phyloP scores from a whole-genome alignment of 2,329 filamentous ascomycete genomes.

The Seiridium cupressi region DNA sequence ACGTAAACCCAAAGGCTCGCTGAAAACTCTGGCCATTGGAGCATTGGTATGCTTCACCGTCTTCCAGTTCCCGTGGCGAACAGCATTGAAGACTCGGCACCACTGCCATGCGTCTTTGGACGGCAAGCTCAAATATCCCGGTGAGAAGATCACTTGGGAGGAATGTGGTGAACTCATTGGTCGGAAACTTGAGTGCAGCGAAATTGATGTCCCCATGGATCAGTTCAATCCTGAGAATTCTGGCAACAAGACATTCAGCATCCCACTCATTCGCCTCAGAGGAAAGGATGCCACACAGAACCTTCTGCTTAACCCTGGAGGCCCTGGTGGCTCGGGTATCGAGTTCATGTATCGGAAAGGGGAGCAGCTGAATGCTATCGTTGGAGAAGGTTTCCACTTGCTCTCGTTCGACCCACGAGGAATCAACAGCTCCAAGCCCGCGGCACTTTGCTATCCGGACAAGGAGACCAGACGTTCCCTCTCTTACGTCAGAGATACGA shows the following conservation, averaged over 20 bases:
- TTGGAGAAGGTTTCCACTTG: constrained; percentile 34
- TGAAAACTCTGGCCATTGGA: not conserved
- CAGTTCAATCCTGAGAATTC: constrained; percentile 36
- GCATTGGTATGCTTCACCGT: not conserved
- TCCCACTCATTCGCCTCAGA: constrained; percentile 44
- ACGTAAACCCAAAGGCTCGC: too few species aligned
- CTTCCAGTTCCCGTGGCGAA: not conserved
- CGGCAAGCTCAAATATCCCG: constrained; percentile 20
- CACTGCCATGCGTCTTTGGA: not conserved
- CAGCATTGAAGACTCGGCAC: not conserved
- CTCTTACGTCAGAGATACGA: constrained; percentile 13
- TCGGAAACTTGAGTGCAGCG: constrained; percentile 38
- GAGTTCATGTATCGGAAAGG: constrained; percentile 28
- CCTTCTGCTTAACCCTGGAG: constrained; percentile 41
- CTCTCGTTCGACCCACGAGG: constrained; percentile 43
- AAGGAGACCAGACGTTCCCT: not conserved
- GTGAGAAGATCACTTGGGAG: constrained; percentile 37
- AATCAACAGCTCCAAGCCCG: constrained; percentile 36
- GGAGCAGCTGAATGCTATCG: constrained; percentile 31
- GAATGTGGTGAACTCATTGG: constrained; percentile 35
- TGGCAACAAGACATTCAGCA: constrained; percentile 36
- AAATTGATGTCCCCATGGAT: constrained; percentile 44
- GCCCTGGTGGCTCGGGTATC: constrained; percentile 42
- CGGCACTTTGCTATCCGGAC: constrained; percentile 35
- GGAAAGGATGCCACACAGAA: constrained; percentile 40